phyloP scores from a whole-genome alignment of 306 rosid species.

The Acacia acuminata region DNA sequence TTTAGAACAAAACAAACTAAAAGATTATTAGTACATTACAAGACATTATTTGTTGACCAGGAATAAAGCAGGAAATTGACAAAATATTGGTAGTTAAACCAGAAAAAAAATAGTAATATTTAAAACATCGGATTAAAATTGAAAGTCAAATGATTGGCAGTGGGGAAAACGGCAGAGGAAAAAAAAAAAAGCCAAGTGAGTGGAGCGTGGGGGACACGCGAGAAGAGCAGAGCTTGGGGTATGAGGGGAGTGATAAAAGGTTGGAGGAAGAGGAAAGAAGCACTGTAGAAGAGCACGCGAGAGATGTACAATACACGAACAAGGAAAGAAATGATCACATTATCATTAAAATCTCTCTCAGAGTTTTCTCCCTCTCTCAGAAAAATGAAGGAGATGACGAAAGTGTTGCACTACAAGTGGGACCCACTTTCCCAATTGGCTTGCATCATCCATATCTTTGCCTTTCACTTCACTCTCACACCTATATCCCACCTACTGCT shows the following conservation, averaged over 20 bases:
- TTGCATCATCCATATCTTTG: constrained; percentile 6
- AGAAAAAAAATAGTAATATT: not conserved
- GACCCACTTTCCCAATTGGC: not conserved
- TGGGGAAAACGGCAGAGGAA: not conserved
- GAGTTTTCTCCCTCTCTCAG: not conserved
- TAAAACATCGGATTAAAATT: not conserved
- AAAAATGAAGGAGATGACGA: not conserved
- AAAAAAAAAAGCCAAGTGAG: not conserved
- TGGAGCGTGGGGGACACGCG: not conserved
- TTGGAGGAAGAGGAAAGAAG: not conserved
- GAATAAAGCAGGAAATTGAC: not conserved
- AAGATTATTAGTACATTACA: not conserved
- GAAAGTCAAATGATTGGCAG: not conserved
- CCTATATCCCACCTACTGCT: not conserved
- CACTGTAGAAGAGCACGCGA: constrained; percentile 59
- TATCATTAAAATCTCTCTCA: constrained; percentile 33
- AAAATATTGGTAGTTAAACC: not conserved
- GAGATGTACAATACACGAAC: constrained; percentile 4
- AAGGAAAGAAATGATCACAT: constrained; percentile 40
- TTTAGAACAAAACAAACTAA: not conserved
- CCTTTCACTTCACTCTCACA: not conserved
- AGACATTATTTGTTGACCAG: not conserved
- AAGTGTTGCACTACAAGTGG: not conserved
- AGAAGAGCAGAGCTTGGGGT: not conserved
- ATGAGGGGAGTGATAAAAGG: not conserved